These are phyloP conservation scores for Megacollybia marginata DNA, from an alignment of 768 basidiomycete genomes.

Conservation along the genomic window DNA sequence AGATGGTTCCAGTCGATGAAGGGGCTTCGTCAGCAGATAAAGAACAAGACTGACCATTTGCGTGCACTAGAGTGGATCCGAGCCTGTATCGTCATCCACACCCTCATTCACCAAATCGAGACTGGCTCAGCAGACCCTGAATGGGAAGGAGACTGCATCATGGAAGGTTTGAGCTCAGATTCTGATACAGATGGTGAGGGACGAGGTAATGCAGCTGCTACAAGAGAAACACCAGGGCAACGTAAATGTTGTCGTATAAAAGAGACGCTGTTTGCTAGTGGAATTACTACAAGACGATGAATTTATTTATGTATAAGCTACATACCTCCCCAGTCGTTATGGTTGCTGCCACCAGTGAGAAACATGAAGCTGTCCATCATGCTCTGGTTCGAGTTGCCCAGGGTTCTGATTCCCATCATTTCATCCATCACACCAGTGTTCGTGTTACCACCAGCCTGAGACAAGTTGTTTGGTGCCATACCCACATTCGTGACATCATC, in stretches of 20 bases:
- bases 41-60: conserved; percentile 11
- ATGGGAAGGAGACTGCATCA: not conserved
- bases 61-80: conserved; percentile 13
- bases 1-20: conserved; percentile 16
- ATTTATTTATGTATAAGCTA: too few species aligned
- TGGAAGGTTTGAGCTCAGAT: not conserved
- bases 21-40: conserved; percentile 17
- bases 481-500: not conserved
- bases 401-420: not conserved
- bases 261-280: not conserved
- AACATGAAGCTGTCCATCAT: not conserved
- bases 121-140: not conserved
- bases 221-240: not conserved
- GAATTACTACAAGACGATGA: not conserved
- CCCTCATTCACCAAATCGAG: conserved; percentile 9
- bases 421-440: not conserved
- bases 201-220: not conserved
- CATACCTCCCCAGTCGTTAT: too few species aligned
- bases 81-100: too few species aligned
- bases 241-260: not conserved
- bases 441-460: too few species aligned
- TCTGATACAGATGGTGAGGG: not conserved
- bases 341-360: not conserved
- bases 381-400: not conserved
- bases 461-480: too few species aligned